Evolutionary conservation across 192 early-diverging fungal species (phyloP).

Genomic region (Fimicolochytrium jonesii): DNA sequence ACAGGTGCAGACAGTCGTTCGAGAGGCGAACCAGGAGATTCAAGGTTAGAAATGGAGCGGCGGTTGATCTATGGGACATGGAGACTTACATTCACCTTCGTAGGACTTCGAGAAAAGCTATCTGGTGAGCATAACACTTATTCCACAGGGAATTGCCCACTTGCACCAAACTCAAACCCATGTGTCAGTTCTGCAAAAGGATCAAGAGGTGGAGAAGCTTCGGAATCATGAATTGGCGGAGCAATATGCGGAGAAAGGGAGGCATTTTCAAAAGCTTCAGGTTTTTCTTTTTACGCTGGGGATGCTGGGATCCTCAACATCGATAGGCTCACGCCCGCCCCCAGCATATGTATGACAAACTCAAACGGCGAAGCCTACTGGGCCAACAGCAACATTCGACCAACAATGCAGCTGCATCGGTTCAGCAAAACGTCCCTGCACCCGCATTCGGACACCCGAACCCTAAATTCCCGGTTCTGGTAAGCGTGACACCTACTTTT

Average conservation of each 20-base stretch:
- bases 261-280: conserved; percentile 44
- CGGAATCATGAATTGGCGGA: conserved; percentile 36
- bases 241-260: conserved; percentile 34
- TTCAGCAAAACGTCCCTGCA: too few relatives aligned
- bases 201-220: conserved; percentile 34
- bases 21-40: conserved; percentile 45
- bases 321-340: neutral
- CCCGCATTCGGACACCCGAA: too few relatives aligned
- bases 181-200: conserved; percentile 25
- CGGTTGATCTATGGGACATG: neutral
- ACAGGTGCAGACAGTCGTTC: conserved; percentile 30
- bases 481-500: too few relatives aligned
- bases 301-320: neutral
- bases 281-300: neutral
- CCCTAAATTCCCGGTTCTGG: too few relatives aligned
- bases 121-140: too few relatives aligned
- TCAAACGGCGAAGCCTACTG: conserved; percentile 32
- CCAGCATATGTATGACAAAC: conserved; percentile 38
- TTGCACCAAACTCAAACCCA: too few relatives aligned
- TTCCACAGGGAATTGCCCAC: too few relatives aligned
- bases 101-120: conserved; percentile 30
- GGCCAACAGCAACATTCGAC: too few relatives aligned
- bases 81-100: too few relatives aligned
- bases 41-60: conserved; percentile 18
- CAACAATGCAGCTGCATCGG: too few relatives aligned